Conservation (phyloP, 441 rosid species). For the Croton laevigatus region DNA sequence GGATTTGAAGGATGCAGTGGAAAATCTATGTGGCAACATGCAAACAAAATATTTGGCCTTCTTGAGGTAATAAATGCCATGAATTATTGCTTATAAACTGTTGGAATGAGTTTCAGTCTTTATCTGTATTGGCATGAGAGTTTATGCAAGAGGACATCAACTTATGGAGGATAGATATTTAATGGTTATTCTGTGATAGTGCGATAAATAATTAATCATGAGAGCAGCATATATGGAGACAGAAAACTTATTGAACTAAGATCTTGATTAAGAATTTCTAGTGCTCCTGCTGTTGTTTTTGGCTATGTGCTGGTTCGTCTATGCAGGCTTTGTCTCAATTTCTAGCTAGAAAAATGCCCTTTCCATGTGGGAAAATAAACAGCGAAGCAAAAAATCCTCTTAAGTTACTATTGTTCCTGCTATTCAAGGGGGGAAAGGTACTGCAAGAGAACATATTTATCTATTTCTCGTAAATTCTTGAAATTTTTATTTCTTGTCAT, state of each 20-base stretch:
- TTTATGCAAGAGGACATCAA: background rate
- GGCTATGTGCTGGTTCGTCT: background rate
- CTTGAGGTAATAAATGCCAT: slow-evolving; percentile 56
- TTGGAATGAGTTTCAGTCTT: background rate
- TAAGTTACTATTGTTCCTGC: background rate
- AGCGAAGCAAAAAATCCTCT: background rate
- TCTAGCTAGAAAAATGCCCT: background rate
- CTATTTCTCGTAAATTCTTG: background rate
- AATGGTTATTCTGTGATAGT: background rate
- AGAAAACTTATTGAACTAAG: background rate
- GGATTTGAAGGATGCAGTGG: slow-evolving; percentile 96
- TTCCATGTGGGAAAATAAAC: background rate
- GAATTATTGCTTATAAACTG: slow-evolving; percentile 6
- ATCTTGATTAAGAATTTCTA: background rate
- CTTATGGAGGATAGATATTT: background rate
- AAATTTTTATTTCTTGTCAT: background rate
- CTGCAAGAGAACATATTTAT: background rate
- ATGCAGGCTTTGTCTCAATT: background rate
- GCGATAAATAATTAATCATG: background rate
- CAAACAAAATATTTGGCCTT: slow-evolving; percentile 80
- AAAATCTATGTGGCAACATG: slow-evolving; percentile 78
- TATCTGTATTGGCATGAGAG: background rate
- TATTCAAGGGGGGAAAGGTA: background rate
- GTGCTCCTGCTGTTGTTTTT: background rate
- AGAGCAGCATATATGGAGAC: background rate